Base-by-base conservation (phyloP, 2,329 filamentous ascomycete genomes). In the Ophiocordyceps australis region DNA sequence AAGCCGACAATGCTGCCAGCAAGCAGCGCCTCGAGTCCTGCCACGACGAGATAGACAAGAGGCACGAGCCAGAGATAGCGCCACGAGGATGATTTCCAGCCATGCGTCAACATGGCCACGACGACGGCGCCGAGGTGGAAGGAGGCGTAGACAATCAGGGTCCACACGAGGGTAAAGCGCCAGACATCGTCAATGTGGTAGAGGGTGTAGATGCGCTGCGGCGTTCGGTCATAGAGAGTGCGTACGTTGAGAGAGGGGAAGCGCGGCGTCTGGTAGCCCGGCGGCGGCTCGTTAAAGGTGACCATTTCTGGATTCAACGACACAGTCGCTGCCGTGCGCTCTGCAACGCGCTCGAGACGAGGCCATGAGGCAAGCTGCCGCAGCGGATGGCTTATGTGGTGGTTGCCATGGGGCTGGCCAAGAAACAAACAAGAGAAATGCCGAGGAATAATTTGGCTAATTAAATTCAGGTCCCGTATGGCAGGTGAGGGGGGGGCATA, bases 151-250 rank as follows among this genome's bases (percentile, higher is more conserved):
- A 82, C 67, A 17, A 92, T 69, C 20, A 91, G 52, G 0, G 82
- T 92, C 83, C 83, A 94, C 43, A 74, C 65, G 11, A 89, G 53
- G 2, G 82, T 93, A 49, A 89, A 93, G 35, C 76, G 74, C 74
- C 81, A 86, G 28, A 91, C 79, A 43, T 92, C 81, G 31, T 52
- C 46, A 3, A 80, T 61, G 41, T 76, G 63, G 55, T 80, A 86
- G 37, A 93, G 71, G 20, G 68, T 65, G 31, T 64, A 62, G 25
- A 32, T 35, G 33, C 48, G 52, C 23, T 63, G 54, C 30, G 48
- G 19, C 19, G 44, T 51, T 24, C 42, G 35, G 31, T 57, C 50
- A 35, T 55, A 48, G 9, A 73, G 57, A 14, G 43, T 47, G 18
- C 76, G 72, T 66, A 80, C 76, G 54, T 82, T 82, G 32, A 94